Base-by-base conservation (phyloP, 768 basidiomycete genomes). In the Mycena haematopus region DNA sequence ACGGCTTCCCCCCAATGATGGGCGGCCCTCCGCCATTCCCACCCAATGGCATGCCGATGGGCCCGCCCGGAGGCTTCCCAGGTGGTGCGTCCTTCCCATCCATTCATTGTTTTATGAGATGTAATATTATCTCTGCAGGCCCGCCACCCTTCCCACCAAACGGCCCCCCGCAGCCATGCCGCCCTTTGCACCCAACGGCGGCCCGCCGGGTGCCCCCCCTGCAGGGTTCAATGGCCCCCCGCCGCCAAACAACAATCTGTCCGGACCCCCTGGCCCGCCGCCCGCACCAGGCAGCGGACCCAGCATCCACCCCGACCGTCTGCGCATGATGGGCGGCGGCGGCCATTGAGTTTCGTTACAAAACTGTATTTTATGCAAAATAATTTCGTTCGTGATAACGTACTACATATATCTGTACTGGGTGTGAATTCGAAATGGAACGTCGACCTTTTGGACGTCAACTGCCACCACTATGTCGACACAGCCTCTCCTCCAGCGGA, bases 401-500 rank as follows among this genome's bases (percentile, higher is more conserved):
- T n/a, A n/a, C n/a, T n/a, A n/a, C n/a, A n/a, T n/a, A n/a, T n/a
- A n/a, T n/a, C n/a, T n/a, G n/a, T n/a, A n/a, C n/a, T n/a, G n/a
- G n/a, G n/a, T n/a, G 24, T 24, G 24, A 47, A 47, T 33, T 50
- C 25, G 49, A 50, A 49, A 5, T 29, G 45, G 15, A 24, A 38
- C 36, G 10, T 7, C 11, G 36, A 13, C 2, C 17, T 19, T 17
- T 19, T 21, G 17, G n/a, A 24, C 15, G 10, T 45, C 19, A n/a
- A 42, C 44, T 45, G 6, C 44, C 14, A 21, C 44, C 44, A 40
- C 56, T 56, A 99, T 98, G 97, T 99, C 97, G 19, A 97, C 95
- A 47, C 97, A 99, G 75, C 97, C 97, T 27, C 86, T 99, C 54
- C 90, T 99, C 24, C 96, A 98, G 76, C 89, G 97, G 63, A 96